These are phyloP conservation scores for Aspergillus fumigatiaffinis DNA, from an alignment of 2,329 filamentous ascomycete genomes.

Conservation along the genomic window DNA sequence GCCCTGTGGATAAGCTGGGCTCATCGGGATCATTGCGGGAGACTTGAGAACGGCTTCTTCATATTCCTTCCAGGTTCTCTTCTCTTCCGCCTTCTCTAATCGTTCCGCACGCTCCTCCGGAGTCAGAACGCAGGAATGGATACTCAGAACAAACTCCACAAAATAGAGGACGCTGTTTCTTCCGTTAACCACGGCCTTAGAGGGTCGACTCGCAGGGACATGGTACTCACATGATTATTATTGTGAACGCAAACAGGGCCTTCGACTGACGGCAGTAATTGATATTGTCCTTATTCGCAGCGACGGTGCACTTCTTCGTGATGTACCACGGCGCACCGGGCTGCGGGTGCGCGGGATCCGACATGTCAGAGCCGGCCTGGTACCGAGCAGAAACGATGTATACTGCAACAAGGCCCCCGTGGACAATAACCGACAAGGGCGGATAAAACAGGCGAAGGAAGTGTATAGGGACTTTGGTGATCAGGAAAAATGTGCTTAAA, in stretches of 20 bases:
- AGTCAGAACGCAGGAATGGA: slow-evolving; percentile 46
- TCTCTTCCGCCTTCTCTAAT: slow-evolving; percentile 33
- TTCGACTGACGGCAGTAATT: slow-evolving; percentile 60
- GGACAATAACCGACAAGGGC: slow-evolving; percentile 51
- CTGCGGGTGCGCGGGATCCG: slow-evolving; percentile 52
- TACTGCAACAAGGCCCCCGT: slow-evolving; percentile 48
- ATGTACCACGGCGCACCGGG: slow-evolving; percentile 61
- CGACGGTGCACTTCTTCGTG: slow-evolving; percentile 56
- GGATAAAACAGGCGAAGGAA: slow-evolving; percentile 56
- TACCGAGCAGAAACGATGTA: slow-evolving; percentile 54
- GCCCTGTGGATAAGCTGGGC: slow-evolving; percentile 24
- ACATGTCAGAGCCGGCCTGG: slow-evolving; percentile 57
- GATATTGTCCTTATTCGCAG: slow-evolving; percentile 42
- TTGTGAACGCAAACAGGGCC: slow-evolving; percentile 52
- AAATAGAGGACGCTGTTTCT: slow-evolving; percentile 47
- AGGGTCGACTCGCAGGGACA: not conserved
- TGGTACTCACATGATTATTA: slow-evolving; percentile 52
- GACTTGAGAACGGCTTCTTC: slow-evolving; percentile 40
- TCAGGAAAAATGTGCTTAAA: slow-evolving; percentile 57
- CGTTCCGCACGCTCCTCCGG: slow-evolving; percentile 34
- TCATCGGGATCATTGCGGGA: slow-evolving; percentile 32
- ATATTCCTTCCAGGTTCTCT: slow-evolving; percentile 37
- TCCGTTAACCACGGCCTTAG: slow-evolving; percentile 10
- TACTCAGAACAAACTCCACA: slow-evolving; percentile 45
- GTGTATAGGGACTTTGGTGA: slow-evolving; percentile 56